phyloP scores from a whole-genome alignment of 208 protist genomes.

The Wallacemonas rigidus region DNA sequence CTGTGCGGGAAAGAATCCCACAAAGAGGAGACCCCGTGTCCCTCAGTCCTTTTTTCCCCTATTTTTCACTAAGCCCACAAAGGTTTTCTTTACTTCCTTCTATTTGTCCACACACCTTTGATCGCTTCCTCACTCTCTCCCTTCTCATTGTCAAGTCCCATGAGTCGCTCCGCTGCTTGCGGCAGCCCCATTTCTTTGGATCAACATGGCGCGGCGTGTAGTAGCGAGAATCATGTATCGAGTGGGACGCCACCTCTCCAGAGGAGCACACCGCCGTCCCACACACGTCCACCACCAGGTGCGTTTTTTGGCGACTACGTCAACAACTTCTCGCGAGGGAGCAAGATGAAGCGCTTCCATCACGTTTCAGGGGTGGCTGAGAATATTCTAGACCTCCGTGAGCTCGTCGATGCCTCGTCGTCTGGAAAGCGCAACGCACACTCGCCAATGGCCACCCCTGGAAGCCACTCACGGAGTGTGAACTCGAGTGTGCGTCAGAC shows the following conservation, averaged over 20 bases:
- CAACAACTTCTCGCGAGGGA: conserved; percentile 24
- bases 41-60: no score
- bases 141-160: not conserved
- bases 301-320: conserved; percentile 17
- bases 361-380: conserved; percentile 19
- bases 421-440: conserved; percentile 2
- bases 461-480: conserved; percentile 7
- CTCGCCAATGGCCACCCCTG: not conserved
- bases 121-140: not conserved
- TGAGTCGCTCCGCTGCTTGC: conserved; percentile 8
- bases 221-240: conserved; percentile 5
- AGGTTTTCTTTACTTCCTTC: no score
- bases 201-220: not conserved
- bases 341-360: conserved; percentile 9
- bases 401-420: conserved; percentile 2
- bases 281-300: conserved; percentile 10
- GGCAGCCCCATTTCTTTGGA: conserved; percentile 2
- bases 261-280: conserved; percentile 6
- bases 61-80: no score
- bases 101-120: not conserved
- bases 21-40: no score
- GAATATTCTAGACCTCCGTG: conserved; percentile 27
- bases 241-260: not conserved
- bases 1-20: no score
- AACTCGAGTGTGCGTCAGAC: conserved; percentile 17